A percentile compares a stretch with the other conserved stretches of the same genome.
These are phyloP conservation scores for Oryza nivara DNA, from an alignment of 176 grass and related monocot genomes.

Conservation along the genomic window DNA sequence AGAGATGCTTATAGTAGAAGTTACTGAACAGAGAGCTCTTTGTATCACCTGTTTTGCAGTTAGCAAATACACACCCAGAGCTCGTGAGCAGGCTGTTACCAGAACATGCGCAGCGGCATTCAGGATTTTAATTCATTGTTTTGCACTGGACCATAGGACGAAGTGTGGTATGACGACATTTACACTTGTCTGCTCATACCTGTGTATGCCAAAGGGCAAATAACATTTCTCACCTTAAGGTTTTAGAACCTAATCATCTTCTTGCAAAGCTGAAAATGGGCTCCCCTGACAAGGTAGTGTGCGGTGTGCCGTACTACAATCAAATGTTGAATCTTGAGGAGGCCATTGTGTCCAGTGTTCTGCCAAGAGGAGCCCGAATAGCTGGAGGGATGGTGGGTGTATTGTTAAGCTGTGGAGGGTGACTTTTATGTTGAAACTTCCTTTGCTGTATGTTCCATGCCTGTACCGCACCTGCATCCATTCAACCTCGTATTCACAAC, in stretches of 20 bases:
- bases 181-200: not conserved
- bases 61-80: constrained; percentile 53
- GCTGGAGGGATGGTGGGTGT: constrained; percentile 31
- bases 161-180: not conserved
- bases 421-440: not conserved
- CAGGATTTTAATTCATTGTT: constrained; percentile 47
- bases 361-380: constrained; percentile 2
- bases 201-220: constrained; percentile 31
- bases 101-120: constrained; percentile 59
- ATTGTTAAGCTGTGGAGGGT: constrained; percentile 23
- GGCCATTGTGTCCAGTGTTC: constrained; percentile 8
- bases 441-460: constrained; percentile 8
- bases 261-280: constrained; percentile 15
- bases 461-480: not conserved
- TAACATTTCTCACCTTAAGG: constrained; percentile 19
- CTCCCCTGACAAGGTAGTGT: constrained; percentile 7
- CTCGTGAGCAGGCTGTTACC: constrained; percentile 68
- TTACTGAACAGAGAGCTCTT: not conserved
- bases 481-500: not conserved
- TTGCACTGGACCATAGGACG: constrained; percentile 34
- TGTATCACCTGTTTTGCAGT: constrained; percentile 46
- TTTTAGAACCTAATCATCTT: constrained; percentile 60
- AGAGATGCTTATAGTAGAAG: not conserved
- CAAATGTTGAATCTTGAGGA: constrained; percentile 13
- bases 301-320: constrained; percentile 1